Conservation (phyloP, 306 rosid genomes). For the Trifolium repens region DNA sequence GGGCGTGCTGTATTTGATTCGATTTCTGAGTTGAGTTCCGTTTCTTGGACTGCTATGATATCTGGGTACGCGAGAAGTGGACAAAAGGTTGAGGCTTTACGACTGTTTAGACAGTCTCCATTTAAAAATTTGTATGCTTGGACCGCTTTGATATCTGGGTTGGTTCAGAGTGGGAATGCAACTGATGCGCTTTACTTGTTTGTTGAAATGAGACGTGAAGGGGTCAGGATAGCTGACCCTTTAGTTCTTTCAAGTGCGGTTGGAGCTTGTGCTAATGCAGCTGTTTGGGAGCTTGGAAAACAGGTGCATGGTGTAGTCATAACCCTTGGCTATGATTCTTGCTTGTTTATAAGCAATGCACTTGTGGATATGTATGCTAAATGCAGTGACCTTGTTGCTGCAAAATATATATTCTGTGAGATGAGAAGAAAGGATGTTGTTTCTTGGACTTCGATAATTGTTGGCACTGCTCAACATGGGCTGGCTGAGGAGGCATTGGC, state of each 20-base stretch:
- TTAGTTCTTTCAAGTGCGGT: conserved; percentile 79
- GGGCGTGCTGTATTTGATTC: conserved; percentile 70
- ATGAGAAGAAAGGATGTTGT: conserved; percentile 71
- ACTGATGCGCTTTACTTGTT: conserved; percentile 60
- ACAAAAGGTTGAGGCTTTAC: conserved; percentile 62
- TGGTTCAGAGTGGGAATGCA: conserved; percentile 80
- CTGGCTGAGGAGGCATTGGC: conserved; percentile 72
- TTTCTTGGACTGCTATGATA: conserved; percentile 83
- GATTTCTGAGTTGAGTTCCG: conserved; percentile 50
- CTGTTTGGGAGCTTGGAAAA: conserved; percentile 77
- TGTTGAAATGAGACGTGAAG: conserved; percentile 71
- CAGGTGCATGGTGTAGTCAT: conserved; percentile 71
- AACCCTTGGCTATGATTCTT: conserved; percentile 73
- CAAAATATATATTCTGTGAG: conserved; percentile 58
- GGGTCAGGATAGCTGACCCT: conserved; percentile 67
- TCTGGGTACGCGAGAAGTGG: conserved; percentile 80
- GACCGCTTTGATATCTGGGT: conserved; percentile 93
- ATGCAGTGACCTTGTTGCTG: conserved; percentile 78
- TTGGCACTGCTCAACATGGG: conserved; percentile 84
- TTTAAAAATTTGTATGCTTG: conserved; percentile 65
- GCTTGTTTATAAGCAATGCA: conserved; percentile 79
- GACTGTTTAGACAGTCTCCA: conserved; percentile 54
- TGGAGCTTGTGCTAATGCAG: conserved; percentile 81
- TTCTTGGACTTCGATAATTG: conserved; percentile 95
- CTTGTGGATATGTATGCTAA: conserved; percentile 89